Evolutionary conservation across 495 filamentous ascomycete genomes (phyloP).

Genomic region (Trichodelitschia bisporula): DNA sequence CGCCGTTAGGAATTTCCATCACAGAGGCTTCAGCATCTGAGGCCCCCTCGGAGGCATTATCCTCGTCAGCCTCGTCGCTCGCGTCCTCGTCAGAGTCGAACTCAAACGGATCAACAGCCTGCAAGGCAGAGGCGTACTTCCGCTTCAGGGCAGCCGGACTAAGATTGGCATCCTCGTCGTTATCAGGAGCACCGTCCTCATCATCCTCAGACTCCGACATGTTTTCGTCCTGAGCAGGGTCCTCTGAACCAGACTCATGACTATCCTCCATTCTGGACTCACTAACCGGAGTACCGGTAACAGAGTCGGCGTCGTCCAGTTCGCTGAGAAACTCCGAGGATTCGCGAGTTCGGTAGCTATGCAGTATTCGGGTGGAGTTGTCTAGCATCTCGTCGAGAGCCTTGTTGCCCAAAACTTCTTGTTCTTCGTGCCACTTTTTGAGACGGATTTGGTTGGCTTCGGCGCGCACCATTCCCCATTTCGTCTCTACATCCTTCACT

Average conservation of each 20-base stretch:
- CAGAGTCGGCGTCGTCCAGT: conserved; percentile 22
- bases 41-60: too few species aligned
- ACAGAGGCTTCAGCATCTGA: too few species aligned
- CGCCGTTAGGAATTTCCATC: background rate
- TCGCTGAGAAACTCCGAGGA: conserved; percentile 4
- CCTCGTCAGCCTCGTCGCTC: background rate
- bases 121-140: background rate
- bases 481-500: conserved; percentile 39
- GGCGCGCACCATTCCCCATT: conserved; percentile 53
- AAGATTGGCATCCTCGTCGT: conserved; percentile 22
- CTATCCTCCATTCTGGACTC: too few species aligned
- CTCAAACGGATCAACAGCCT: background rate
- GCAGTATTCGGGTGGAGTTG: conserved; percentile 23
- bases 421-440: conserved; percentile 61
- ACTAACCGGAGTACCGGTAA: too few species aligned
- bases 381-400: conserved; percentile 66
- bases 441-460: conserved; percentile 52
- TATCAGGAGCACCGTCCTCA: conserved; percentile 27
- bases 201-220: conserved; percentile 42
- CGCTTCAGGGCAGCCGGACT: background rate
- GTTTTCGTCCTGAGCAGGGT: conserved; percentile 34
- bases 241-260: too few species aligned
- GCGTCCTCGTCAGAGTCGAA: background rate
- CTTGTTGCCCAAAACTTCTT: conserved; percentile 56
- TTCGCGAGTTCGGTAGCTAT: conserved; percentile 9